Conservation (phyloP, 352 stramenopile species). For the Globisporangium solare region DNA sequence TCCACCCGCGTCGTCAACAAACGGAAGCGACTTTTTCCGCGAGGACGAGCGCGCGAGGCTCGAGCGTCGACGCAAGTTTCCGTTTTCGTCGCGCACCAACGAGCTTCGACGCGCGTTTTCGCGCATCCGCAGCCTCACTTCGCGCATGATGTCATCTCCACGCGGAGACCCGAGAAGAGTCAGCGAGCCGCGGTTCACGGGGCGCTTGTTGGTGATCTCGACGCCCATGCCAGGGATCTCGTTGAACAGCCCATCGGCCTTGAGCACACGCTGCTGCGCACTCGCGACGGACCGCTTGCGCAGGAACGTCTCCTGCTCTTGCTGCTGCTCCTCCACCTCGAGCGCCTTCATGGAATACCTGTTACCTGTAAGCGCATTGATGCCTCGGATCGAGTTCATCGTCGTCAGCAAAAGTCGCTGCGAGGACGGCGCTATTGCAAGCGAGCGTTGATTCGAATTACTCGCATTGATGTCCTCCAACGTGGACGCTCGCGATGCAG, state of each 20-base stretch:
- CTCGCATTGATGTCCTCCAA: conserved; percentile 10
- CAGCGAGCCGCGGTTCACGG: conserved; percentile 9
- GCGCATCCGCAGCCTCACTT: conserved; percentile 17
- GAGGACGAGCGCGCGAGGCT: background rate
- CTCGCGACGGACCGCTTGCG: conserved; percentile 22
- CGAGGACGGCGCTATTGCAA: background rate
- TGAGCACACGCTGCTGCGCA: conserved; percentile 39
- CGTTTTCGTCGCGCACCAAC: conserved; percentile 15
- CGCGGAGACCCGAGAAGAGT: background rate
- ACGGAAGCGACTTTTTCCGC: background rate
- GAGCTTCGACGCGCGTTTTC: conserved; percentile 17
- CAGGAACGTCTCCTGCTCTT: conserved; percentile 57
- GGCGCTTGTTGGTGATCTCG: conserved; percentile 55
- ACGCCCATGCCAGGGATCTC: conserved; percentile 37
- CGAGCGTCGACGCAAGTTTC: conserved; percentile 11
- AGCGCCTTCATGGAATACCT: conserved; percentile 7
- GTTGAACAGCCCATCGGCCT: conserved; percentile 28
- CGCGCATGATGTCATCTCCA: conserved; percentile 1
- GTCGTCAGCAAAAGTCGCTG: background rate
- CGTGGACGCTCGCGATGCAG: background rate
- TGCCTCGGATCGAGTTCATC: background rate
- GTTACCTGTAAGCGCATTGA: background rate
- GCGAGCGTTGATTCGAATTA: conserved; percentile 4
- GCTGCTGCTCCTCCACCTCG: conserved; percentile 4
- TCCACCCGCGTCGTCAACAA: background rate